Conservation (phyloP, 2,329 filamentous ascomycete species). For the Beauveria bassiana region DNA sequence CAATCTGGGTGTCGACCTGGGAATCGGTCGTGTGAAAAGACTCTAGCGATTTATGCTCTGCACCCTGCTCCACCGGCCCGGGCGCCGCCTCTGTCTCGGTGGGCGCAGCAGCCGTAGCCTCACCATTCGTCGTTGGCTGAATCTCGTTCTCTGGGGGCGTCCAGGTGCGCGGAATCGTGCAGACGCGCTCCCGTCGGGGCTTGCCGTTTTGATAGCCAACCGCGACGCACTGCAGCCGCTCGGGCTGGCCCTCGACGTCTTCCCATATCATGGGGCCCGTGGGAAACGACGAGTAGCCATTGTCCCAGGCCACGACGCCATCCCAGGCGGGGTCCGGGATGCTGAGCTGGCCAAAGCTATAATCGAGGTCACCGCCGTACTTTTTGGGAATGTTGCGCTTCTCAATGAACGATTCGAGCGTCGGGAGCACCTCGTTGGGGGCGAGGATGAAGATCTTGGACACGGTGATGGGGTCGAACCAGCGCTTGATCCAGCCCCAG, state of each 20-base stretch:
- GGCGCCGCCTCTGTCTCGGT: neutral
- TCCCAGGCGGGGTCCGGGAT: slow-evolving; percentile 58
- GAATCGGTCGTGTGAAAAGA: slow-evolving; percentile 21
- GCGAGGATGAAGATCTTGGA: slow-evolving; percentile 93
- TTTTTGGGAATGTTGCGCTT: slow-evolving; percentile 75
- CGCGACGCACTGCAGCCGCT: slow-evolving; percentile 43
- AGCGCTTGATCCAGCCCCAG: slow-evolving; percentile 91
- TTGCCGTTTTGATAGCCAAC: slow-evolving; percentile 40
- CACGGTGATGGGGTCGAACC: slow-evolving; percentile 89
- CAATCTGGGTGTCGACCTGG: slow-evolving; percentile 15
- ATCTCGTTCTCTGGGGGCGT: slow-evolving; percentile 17
- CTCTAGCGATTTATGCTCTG: slow-evolving; percentile 14
- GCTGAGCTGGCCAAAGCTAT: slow-evolving; percentile 67
- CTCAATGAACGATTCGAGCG: slow-evolving; percentile 76
- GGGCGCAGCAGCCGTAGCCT: neutral
- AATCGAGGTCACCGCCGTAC: slow-evolving; percentile 84
- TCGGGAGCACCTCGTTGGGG: slow-evolving; percentile 63
- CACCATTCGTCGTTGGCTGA: slow-evolving; percentile 9
- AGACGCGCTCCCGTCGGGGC: slow-evolving; percentile 39
- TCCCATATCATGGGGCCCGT: slow-evolving; percentile 51
- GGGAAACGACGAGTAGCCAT: slow-evolving; percentile 45
- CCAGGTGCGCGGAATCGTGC: slow-evolving; percentile 41
- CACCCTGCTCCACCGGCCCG: neutral
- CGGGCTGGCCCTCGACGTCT: slow-evolving; percentile 34
- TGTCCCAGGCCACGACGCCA: slow-evolving; percentile 43